A percentile compares a stretch with the other conserved stretches of the same genome.
phyloP scores from a whole-genome alignment of 2,329 filamentous ascomycete genomes.

The Cadophora sp. region DNA sequence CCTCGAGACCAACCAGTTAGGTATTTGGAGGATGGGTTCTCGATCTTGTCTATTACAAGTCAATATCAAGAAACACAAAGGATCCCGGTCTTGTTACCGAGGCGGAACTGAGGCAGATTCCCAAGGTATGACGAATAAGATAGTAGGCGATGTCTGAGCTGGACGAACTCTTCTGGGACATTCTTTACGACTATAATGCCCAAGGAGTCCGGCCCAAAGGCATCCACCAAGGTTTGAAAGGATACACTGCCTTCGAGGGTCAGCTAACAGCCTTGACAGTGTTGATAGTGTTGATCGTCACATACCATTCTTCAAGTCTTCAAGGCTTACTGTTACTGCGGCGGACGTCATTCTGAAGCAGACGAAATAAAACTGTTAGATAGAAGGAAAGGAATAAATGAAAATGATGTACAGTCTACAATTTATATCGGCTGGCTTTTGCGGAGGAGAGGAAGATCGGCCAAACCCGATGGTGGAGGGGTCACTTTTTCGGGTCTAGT shows the following conservation, averaged over 20 bases:
- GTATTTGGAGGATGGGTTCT: constrained; percentile 67
- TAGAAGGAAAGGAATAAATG: constrained; percentile 1
- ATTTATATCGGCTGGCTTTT: constrained; percentile 13
- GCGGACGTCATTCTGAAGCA: constrained; percentile 35
- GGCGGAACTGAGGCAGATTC: constrained; percentile 73
- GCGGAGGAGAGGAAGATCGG: constrained; percentile 19
- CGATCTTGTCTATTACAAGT: constrained; percentile 56
- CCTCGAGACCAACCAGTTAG: constrained; percentile 80
- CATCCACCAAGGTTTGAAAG: constrained; percentile 73
- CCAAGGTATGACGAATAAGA: constrained; percentile 91
- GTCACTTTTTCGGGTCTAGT: constrained; percentile 23
- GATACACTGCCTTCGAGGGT: constrained; percentile 64
- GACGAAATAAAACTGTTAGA: background rate
- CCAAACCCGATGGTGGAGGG: constrained; percentile 18
- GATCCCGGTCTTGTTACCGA: constrained; percentile 60
- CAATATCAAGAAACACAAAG: constrained; percentile 17
- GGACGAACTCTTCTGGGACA: constrained; percentile 73
- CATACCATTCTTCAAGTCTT: constrained; percentile 64
- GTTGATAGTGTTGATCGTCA: background rate
- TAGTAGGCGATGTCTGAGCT: constrained; percentile 76
- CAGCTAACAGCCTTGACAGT: constrained; percentile 21
- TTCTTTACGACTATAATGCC: constrained; percentile 95
- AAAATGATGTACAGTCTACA: background rate
- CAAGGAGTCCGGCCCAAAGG: constrained; percentile 88
- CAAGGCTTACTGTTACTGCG: constrained; percentile 60